Evolutionary conservation across 2,329 filamentous ascomycete species (phyloP), one percentile per base, ranked within the genome.

Genomic region (Ophiostoma sp.): DNA sequence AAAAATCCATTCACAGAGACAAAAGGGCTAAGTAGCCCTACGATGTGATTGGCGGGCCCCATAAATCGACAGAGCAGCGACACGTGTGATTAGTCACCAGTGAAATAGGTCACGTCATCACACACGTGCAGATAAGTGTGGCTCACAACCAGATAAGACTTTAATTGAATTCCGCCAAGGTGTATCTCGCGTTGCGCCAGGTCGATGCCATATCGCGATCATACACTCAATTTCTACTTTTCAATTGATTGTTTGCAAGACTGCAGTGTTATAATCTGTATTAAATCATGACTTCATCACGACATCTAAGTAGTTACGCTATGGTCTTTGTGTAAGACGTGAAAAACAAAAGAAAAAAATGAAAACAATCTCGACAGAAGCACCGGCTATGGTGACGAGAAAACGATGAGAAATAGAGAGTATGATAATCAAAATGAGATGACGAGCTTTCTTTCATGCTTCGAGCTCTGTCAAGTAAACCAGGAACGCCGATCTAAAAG

Each of bases 21-120:
- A 13, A 36, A 27, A 81, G 80, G 80, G 80, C 78, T 80, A 78
- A 76, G 79, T 80, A 81, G 80, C 80, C 80, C 80, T 81, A 81
- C 76, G 72, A n/a, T 23, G 23, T 57, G 23, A 54, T 52, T 33
- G 39, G 39, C 0, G 2, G 23, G 36, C 3, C 23, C 65, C 64
- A 44, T 17, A 23, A 66, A 41, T 39, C 8, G 15, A 13, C 17
- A 31, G n/a, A 68, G 23, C 39, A 57, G 6, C 13, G 20, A 62
- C 69, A 70, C 69, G 66, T 70, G 69, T 13, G 20, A 60, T 67
- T 70, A 68, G 39, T 41, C 65, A 67, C 10, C 5, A 33, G 1
- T 13, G 11, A 17, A 20, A 8, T 4, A 5, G 3, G 11, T 65
- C 62, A 65, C 62, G 62, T 17, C 4, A 1, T 2, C 3, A 4